Conservation (phyloP, 2,329 filamentous ascomycete species). For the Phaeosphaeriaceae sp. region DNA sequence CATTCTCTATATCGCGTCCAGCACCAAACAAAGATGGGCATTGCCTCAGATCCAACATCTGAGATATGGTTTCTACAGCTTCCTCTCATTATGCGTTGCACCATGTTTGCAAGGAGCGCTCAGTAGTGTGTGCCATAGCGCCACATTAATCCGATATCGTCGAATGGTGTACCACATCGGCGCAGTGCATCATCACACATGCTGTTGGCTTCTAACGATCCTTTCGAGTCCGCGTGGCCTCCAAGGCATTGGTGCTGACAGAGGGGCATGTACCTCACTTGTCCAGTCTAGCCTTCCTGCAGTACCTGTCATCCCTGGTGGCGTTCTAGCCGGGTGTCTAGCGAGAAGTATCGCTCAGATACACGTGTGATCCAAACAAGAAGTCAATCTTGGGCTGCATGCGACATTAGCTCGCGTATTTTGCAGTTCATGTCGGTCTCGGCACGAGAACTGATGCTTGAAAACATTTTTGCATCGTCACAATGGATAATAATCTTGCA, state of each 20-base stretch:
- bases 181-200: constrained; percentile 20
- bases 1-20: background rate
- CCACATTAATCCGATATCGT: constrained; percentile 21
- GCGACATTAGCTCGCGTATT: background rate
- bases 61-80: constrained; percentile 4
- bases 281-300: constrained; percentile 8
- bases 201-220: constrained; percentile 17
- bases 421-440: background rate
- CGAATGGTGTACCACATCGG: constrained; percentile 22
- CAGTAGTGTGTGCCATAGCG: constrained; percentile 8
- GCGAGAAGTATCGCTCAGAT: background rate
- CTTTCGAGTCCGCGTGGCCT: constrained; percentile 12
- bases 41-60: background rate
- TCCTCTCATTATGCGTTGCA: constrained; percentile 25
- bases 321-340: constrained; percentile 8
- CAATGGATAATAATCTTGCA: constrained; percentile 5
- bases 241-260: constrained; percentile 14
- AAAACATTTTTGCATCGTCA: background rate
- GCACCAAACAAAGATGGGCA: background rate
- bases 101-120: constrained; percentile 17
- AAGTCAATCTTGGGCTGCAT: background rate
- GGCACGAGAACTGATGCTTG: background rate
- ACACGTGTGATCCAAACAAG: background rate
- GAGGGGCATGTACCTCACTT: constrained; percentile 9
- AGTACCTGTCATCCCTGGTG: constrained; percentile 7